Conservation (phyloP, 2,329 filamentous ascomycete genomes). For the Xenosphaeropsis pyriputrescens region DNA sequence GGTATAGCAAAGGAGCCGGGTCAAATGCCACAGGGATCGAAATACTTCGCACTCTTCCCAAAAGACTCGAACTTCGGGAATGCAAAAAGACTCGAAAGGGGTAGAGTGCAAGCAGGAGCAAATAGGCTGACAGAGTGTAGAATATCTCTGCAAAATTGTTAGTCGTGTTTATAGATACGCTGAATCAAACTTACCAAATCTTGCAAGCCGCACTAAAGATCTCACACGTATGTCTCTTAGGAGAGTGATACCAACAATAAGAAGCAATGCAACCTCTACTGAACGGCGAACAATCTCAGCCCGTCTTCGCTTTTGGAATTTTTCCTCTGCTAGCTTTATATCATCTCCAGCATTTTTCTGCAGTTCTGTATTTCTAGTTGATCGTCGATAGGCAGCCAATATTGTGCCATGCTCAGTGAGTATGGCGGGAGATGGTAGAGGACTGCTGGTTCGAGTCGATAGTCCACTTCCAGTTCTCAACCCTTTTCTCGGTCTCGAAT, state of each 20-base stretch:
- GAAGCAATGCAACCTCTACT: slow-evolving; percentile 36
- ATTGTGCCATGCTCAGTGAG: slow-evolving; percentile 20
- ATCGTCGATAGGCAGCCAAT: slow-evolving; percentile 1
- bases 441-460: slow-evolving; percentile 39
- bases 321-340: slow-evolving; percentile 13
- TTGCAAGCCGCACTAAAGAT: slow-evolving; percentile 3
- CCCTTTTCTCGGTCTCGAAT: slow-evolving; percentile 60
- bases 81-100: slow-evolving; percentile 41
- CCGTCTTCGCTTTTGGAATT: slow-evolving; percentile 23
- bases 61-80: slow-evolving; percentile 13
- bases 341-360: too few relatives aligned
- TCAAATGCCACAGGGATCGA: slow-evolving; percentile 67
- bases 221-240: too few relatives aligned
- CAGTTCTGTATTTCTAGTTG: too few relatives aligned
- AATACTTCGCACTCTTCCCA: slow-evolving; percentile 17
- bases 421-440: slow-evolving; percentile 32
- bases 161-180: slow-evolving; percentile 4
- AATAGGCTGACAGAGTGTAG: slow-evolving; percentile 16
- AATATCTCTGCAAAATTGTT: slow-evolving; percentile 13
- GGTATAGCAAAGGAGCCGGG: slow-evolving; percentile 82
- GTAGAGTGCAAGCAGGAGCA: slow-evolving; percentile 33
- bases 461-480: slow-evolving; percentile 45
- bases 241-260: slow-evolving; percentile 24
- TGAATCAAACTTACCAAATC: slow-evolving; percentile 25
- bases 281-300: slow-evolving; percentile 36